Evolutionary conservation across 768 basidiomycete genomes (phyloP).

Genomic region (Tremella yokohamensis): DNA sequence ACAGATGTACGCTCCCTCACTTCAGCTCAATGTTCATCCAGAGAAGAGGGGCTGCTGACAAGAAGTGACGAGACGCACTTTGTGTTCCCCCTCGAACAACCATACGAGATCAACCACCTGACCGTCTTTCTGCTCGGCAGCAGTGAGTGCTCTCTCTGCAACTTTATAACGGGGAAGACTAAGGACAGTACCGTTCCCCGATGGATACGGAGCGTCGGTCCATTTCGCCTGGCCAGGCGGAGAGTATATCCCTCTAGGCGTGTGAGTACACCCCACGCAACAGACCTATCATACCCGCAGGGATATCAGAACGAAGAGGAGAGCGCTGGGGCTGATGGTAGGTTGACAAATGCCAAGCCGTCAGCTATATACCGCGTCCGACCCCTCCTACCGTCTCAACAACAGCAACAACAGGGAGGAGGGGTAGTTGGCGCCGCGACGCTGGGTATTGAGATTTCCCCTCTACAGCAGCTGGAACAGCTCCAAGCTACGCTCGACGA

Average conservation of each 20-base stretch:
- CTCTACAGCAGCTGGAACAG: slow-evolving; percentile 30
- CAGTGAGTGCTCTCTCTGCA: slow-evolving; percentile 30
- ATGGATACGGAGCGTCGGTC: slow-evolving; percentile 48
- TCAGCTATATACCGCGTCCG: not conserved
- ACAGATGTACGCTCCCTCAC: slow-evolving; percentile 34
- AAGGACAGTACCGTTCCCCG: slow-evolving; percentile 46
- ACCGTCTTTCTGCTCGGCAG: slow-evolving; percentile 49
- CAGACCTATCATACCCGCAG: no score
- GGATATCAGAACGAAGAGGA: no score
- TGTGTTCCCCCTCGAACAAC: slow-evolving; percentile 47
- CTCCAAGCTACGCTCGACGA: slow-evolving; percentile 20
- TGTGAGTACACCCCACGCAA: slow-evolving; percentile 41
- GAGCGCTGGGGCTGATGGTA: not conserved
- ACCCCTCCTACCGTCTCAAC: slow-evolving; percentile 7
- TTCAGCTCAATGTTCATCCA: not conserved
- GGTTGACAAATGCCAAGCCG: slow-evolving; percentile 5
- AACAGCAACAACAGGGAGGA: not conserved
- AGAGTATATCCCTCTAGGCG: slow-evolving; percentile 46
- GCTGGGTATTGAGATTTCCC: slow-evolving; percentile 48
- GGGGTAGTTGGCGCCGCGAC: slow-evolving; percentile 29
- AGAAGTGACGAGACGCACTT: slow-evolving; percentile 49
- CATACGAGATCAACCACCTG: slow-evolving; percentile 48
- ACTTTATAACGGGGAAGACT: no score
- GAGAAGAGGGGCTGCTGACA: not conserved
- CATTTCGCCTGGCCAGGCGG: slow-evolving; percentile 49